phyloP scores from a whole-genome alignment of 1,284 basidiomycete genomes.

The Boletus semigastroideus region DNA sequence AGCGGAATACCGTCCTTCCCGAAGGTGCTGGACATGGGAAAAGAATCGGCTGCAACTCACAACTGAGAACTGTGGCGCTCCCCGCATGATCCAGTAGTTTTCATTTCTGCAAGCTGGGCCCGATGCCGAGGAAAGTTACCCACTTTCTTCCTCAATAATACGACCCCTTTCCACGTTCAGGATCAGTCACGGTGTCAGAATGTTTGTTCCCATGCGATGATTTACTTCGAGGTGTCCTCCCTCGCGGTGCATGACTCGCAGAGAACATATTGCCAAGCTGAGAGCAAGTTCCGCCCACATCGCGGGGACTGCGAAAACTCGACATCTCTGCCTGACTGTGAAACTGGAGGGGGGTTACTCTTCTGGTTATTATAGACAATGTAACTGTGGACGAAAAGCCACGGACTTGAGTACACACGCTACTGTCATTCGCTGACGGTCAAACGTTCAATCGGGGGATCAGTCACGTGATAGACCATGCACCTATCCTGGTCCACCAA shows the following conservation, averaged over 20 bases:
- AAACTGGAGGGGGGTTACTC: background rate
- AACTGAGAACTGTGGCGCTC: background rate
- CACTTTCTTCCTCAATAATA: background rate
- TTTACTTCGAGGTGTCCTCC: background rate
- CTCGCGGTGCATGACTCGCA: background rate
- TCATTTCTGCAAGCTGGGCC: background rate
- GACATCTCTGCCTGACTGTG: background rate
- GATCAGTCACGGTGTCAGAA: background rate
- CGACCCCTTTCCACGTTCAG: background rate
- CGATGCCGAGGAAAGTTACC: background rate
- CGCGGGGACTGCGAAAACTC: background rate
- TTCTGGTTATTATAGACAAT: background rate
- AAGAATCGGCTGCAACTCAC: background rate
- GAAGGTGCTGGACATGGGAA: constrained; percentile 4
- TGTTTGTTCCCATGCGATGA: background rate
- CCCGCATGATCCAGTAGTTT: background rate
- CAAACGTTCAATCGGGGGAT: too few species aligned
- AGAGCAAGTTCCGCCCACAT: background rate
- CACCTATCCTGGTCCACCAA: too few species aligned
- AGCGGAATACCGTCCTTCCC: background rate
- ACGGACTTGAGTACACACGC: too few species aligned
- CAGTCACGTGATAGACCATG: too few species aligned
- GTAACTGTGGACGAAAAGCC: too few species aligned
- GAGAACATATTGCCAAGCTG: background rate
- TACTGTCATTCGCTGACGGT: too few species aligned